Evolutionary conservation across 345 rosid genomes (phyloP).

Genomic region (Gossypium arboreum): DNA sequence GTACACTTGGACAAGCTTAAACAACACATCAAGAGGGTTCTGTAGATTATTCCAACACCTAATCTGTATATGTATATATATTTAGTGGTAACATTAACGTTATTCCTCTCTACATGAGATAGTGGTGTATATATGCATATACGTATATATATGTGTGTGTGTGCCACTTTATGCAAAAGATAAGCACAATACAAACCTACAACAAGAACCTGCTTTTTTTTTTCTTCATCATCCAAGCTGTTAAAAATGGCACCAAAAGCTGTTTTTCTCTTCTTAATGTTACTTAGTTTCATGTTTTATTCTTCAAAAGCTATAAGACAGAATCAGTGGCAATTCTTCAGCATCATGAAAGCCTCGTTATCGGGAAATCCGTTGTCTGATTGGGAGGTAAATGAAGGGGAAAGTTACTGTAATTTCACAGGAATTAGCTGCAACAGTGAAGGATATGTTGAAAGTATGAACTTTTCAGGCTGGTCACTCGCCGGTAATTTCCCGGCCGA

Average conservation of each 20-base stretch:
- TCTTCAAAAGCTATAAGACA: constrained; percentile 25
- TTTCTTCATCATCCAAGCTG: no score
- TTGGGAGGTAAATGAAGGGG: constrained; percentile 49
- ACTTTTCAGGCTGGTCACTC: constrained; percentile 52
- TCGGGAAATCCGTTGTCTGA: constrained; percentile 47
- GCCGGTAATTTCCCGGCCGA: constrained; percentile 60
- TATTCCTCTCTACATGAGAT: no score
- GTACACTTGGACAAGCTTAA: no score
- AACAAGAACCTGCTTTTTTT: no score
- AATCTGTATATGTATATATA: no score
- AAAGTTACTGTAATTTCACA: constrained; percentile 52
- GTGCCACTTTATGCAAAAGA: no score
- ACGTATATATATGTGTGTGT: no score
- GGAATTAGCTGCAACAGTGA: constrained; percentile 59
- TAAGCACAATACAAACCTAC: no score
- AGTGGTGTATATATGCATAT: no score
- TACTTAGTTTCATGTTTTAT: constrained; percentile 26
- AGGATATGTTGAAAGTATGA: constrained; percentile 56
- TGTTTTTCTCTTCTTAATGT: constrained; percentile 27
- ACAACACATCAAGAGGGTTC: no score
- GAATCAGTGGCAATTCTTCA: constrained; percentile 60
- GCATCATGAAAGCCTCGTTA: constrained; percentile 49
- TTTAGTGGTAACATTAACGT: no score
- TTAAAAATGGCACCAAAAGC: constrained; percentile 33
- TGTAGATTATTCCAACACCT: no score